A percentile compares a stretch with the other conserved stretches of the same genome.
phyloP scores from a whole-genome alignment of 805 yeast genomes.

The Henningerozyma blattae region DNA sequence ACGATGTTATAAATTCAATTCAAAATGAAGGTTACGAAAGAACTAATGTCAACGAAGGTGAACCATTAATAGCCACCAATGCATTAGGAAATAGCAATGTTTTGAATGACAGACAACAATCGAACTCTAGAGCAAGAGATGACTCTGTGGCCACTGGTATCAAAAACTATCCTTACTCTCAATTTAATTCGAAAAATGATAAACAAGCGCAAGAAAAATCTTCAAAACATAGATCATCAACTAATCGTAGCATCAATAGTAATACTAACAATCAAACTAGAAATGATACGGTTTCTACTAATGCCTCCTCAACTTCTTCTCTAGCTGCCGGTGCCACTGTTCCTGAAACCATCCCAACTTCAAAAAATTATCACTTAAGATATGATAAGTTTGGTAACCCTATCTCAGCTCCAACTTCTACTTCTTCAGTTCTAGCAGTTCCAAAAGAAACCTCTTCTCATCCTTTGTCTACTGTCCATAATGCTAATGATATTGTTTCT shows the following conservation, averaged over 20 bases:
- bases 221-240: background rate
- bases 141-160: background rate
- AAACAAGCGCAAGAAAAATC: background rate
- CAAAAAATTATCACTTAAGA: constrained; percentile 16
- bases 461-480: background rate
- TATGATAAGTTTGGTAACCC: constrained; percentile 4
- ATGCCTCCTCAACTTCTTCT: background rate
- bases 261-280: background rate
- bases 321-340: constrained; percentile 22
- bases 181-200: too few species aligned
- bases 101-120: too few species aligned
- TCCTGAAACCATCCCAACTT: constrained; percentile 22
- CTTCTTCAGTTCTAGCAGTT: background rate
- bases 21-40: too few species aligned
- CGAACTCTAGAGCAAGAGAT: too few species aligned
- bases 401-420: background rate
- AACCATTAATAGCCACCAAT: too few species aligned
- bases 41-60: too few species aligned
- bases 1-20: too few species aligned
- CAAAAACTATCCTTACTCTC: background rate
- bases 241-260: background rate
- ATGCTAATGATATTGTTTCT: background rate
- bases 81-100: background rate
- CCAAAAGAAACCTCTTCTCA: background rate
- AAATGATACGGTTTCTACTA: background rate